Evolutionary conservation across 2,329 filamentous ascomycete genomes (phyloP).

Genomic region (Cadophora malorum): DNA sequence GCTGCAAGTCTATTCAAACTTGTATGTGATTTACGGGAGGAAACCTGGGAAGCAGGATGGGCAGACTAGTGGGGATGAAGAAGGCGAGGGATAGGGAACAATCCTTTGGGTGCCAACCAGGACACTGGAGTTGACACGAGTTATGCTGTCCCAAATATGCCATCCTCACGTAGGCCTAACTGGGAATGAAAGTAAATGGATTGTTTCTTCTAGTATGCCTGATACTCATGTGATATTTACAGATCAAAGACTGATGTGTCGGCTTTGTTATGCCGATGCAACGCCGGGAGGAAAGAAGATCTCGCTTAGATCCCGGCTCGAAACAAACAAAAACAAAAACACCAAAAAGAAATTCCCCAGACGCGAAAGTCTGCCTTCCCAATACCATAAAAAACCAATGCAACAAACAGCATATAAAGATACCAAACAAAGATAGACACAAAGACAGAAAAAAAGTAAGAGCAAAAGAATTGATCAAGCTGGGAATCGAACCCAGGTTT

Average conservation of each 20-base stretch:
- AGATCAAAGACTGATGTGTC: background rate
- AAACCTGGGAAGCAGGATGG: slow-evolving; percentile 33
- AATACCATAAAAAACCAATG: background rate
- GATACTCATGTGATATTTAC: background rate
- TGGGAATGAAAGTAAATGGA: too few species aligned
- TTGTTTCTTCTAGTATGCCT: background rate
- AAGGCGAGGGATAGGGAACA: background rate
- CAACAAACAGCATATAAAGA: background rate
- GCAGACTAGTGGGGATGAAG: background rate
- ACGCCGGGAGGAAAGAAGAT: too few species aligned
- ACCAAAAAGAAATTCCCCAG: background rate
- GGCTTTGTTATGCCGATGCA: background rate
- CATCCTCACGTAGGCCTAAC: too few species aligned
- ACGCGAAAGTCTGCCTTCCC: background rate
- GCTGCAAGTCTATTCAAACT: slow-evolving; percentile 45
- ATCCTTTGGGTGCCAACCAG: too few species aligned
- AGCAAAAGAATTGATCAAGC: background rate
- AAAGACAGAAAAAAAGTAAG: background rate
- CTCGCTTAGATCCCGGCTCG: background rate
- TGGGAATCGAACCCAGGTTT: background rate
- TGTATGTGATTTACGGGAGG: slow-evolving; percentile 44
- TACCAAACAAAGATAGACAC: background rate
- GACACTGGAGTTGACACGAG: too few species aligned
- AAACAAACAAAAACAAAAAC: background rate
- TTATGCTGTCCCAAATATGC: too few species aligned